A percentile compares a stretch with the other conserved stretches of the same genome.
These are phyloP conservation scores for Arabidopsis hybrid DNA, from an alignment of 441 rosid genomes.

Conservation along the genomic window DNA sequence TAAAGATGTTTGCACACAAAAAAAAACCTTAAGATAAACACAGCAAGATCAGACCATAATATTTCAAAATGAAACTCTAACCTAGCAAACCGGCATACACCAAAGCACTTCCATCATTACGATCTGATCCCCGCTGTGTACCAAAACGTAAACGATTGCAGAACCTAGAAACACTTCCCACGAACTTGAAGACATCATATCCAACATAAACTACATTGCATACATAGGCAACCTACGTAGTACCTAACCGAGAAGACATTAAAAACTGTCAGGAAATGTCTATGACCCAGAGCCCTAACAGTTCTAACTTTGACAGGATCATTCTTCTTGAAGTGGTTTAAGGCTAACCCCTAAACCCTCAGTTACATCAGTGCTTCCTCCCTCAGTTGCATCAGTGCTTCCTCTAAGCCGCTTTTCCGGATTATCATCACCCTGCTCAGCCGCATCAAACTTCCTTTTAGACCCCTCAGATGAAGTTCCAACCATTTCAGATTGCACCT, in stretches of 20 bases:
- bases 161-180: not conserved
- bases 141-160: not conserved
- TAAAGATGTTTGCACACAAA: too few relatives aligned
- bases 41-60: conserved; percentile 1
- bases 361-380: not conserved
- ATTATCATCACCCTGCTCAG: not conserved
- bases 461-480: conserved; percentile 19
- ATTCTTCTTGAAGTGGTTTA: conserved; percentile 7
- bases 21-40: not conserved
- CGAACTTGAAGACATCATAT: not conserved
- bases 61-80: not conserved
- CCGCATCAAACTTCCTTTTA: conserved; percentile 14
- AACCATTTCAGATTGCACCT: not conserved
- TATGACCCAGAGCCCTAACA: conserved; percentile 7
- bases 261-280: not conserved
- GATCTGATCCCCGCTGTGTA: not conserved
- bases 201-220: not conserved
- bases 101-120: not conserved
- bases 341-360: not conserved
- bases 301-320: not conserved
- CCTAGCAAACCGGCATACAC: not conserved
- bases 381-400: not conserved
- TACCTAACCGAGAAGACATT: not conserved
- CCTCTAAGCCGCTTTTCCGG: not conserved
- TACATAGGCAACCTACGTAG: not conserved